Evolutionary conservation across 768 basidiomycete species (phyloP).

Genomic region (Porpolomopsis calyptriformis): DNA sequence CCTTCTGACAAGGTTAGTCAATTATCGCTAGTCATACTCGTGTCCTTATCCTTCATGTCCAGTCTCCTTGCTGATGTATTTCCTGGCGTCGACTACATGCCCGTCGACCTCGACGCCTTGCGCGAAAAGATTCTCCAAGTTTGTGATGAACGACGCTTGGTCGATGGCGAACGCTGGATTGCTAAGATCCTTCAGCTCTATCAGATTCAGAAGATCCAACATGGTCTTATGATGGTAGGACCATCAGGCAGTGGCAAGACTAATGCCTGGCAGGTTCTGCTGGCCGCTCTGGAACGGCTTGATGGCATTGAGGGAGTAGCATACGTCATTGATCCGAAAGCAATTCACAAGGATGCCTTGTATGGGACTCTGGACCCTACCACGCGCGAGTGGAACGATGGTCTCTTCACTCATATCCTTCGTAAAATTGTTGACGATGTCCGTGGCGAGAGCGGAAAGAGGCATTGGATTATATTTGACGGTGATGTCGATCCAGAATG

Average conservation of each 20-base stretch:
- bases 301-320: slow-evolving; percentile 88
- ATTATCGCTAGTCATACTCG: neutral
- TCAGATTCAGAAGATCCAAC: slow-evolving; percentile 99
- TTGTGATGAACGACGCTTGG: slow-evolving; percentile 77
- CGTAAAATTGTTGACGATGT: slow-evolving; percentile 98
- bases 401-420: slow-evolving; percentile 93
- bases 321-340: slow-evolving; percentile 98
- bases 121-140: slow-evolving; percentile 80
- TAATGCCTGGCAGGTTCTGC: slow-evolving; percentile 90
- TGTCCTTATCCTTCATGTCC: slow-evolving; percentile 8
- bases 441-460: slow-evolving; percentile 89
- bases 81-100: slow-evolving; percentile 86
- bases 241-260: slow-evolving; percentile 96
- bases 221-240: slow-evolving; percentile 99
- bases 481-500: slow-evolving; percentile 99
- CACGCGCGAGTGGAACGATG: slow-evolving; percentile 98
- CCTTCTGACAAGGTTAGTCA: slow-evolving; percentile 71
- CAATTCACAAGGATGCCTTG: slow-evolving; percentile 95
- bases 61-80: slow-evolving; percentile 95
- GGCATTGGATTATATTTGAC: slow-evolving; percentile 99
- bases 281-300: slow-evolving; percentile 80
- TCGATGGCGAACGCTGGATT: slow-evolving; percentile 82
- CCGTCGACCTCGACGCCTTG: slow-evolving; percentile 79
- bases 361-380: slow-evolving; percentile 96
- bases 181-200: slow-evolving; percentile 95